Evolutionary conservation across 2,329 filamentous ascomycete genomes (phyloP), one percentile per base, ranked within the genome.

Genomic region (Xylaria multiplex): DNA sequence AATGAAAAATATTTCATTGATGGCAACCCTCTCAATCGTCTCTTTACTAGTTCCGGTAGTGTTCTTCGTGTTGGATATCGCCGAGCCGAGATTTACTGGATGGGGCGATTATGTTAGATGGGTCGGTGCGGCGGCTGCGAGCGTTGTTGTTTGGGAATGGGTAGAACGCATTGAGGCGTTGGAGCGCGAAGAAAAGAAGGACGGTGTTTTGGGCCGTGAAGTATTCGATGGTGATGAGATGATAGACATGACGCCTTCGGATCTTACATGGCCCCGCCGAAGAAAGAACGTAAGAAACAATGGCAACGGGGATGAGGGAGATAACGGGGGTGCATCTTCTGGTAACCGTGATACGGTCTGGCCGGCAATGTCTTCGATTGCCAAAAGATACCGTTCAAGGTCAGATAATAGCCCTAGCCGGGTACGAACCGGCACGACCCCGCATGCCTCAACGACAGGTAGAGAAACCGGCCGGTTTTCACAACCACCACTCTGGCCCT

Each of bases 61-160:
- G 4, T 97, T 97, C 77, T 97, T 97, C 77, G 92, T 97, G 64
- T 84, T 96, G 71, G 94, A 97, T 76, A 93, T 97, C 55, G 90
- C 91, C 8, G 90, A 95, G 73, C 91, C 93, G 30, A 89, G 93
- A 67, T 90, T 97, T 67, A 92, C 92, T 45, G 93, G 91, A 8
- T 97, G 94, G 94, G 94, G 94, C 75, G 94, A 97, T 75, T 97
- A 97, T 75, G 94, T 97, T 52, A 86, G 93, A 74, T 97, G 94
- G 94, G 94, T 97, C n/a, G 94, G 94, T 54, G 93, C 93, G 1
- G 93, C 94, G 0, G 93, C 93, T 1, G 94, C 94, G 32, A 97
- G 93, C 79, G 94, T 97, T n/a, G 92, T 97, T 24, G 94, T 97
- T 2, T 97, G 94, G 94, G 94, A 97, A 79, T 97, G 94, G 94